phyloP scores from a whole-genome alignment of 805 yeast genomes.

The Tetrapisispora fleetii region DNA sequence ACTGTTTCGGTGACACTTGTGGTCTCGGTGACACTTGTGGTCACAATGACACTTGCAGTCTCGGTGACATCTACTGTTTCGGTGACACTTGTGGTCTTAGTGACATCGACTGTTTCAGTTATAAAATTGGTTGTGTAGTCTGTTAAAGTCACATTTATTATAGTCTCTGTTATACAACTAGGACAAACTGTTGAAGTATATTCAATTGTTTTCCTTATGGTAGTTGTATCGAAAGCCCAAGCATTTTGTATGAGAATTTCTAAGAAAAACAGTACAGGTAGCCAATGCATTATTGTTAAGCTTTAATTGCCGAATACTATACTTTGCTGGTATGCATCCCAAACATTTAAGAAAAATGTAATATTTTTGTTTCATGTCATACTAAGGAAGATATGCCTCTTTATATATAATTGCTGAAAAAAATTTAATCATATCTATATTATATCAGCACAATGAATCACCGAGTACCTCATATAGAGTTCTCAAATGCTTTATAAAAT shows the following conservation, averaged over 20 bases:
- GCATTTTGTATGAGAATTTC: background rate
- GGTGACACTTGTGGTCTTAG: background rate
- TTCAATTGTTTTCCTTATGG: background rate
- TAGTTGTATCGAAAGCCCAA: background rate
- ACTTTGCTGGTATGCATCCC: no score
- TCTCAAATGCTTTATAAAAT: no score
- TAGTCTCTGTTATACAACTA: conserved; percentile 2
- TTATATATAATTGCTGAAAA: background rate
- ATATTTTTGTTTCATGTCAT: background rate
- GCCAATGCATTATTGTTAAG: background rate
- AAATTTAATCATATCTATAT: no score
- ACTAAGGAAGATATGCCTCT: background rate
- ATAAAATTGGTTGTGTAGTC: background rate
- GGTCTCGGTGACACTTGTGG: background rate
- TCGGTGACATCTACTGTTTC: background rate
- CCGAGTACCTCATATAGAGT: background rate
- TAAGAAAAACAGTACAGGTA: background rate
- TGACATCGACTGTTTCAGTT: background rate
- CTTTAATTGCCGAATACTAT: background rate
- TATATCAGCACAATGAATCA: no score
- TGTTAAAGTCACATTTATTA: background rate
- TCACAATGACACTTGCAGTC: background rate
- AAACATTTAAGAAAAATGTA: background rate
- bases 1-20: background rate
- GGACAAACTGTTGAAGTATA: conserved; percentile 8